Evolutionary conservation across 305 asterid genomes (phyloP).

Genomic region (Andrographis paniculata): DNA sequence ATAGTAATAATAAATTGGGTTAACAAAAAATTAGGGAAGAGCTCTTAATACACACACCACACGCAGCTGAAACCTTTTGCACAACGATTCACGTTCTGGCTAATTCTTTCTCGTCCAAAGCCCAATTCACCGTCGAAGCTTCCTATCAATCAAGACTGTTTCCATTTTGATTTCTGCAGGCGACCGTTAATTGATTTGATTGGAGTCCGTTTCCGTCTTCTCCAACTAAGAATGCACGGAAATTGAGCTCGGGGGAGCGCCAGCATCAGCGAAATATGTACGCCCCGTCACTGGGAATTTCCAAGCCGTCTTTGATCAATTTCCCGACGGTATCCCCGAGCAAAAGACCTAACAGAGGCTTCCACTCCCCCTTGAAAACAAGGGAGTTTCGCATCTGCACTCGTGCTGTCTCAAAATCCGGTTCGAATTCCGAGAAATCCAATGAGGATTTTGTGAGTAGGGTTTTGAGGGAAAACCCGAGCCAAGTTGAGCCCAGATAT

Average conservation of each 20-base stretch:
- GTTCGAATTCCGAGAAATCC: conserved; percentile 34
- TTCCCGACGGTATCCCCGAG: conserved; percentile 30
- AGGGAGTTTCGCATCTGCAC: conserved; percentile 25
- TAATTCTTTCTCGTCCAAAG: too few relatives aligned
- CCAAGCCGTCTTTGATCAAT: conserved; percentile 35
- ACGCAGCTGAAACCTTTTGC: too few relatives aligned
- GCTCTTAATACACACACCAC: too few relatives aligned
- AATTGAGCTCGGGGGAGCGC: conserved; percentile 4
- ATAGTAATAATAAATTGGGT: too few relatives aligned
- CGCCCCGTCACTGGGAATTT: conserved; percentile 31
- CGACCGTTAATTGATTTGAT: too few relatives aligned
- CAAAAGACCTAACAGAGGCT: conserved; percentile 18
- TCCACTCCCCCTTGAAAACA: conserved; percentile 20
- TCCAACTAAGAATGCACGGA: conserved; percentile 23
- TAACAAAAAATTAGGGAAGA: too few relatives aligned
- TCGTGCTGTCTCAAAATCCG: conserved; percentile 31
- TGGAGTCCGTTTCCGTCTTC: too few relatives aligned
- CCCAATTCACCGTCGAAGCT: too few relatives aligned
- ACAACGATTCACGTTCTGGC: too few relatives aligned
- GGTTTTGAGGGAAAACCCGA: conserved; percentile 86
- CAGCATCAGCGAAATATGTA: conserved; percentile 27
- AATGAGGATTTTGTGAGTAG: conserved; percentile 78
- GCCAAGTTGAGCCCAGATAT: conserved; percentile 82
- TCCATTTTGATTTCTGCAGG: too few relatives aligned
- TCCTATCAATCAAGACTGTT: too few relatives aligned